Base-by-base conservation (phyloP, 441 rosid genomes). In the Euphorbia schlechtendalii region DNA sequence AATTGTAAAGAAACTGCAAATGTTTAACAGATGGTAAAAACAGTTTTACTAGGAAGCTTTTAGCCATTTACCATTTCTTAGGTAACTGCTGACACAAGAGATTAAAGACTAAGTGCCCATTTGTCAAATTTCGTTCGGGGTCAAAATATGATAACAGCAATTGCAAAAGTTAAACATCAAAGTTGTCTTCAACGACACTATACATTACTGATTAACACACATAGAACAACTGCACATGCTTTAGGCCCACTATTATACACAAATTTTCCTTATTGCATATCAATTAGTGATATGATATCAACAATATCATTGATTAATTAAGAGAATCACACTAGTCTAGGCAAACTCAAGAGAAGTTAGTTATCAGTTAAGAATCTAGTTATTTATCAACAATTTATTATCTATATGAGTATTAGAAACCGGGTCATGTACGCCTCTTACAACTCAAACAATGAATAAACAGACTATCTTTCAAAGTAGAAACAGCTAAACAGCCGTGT, bases 41-140 rank as follows among this genome's bases (percentile, higher is more conserved):
- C 54, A 59, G 61, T 3, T 36, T 28, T 8, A n/a, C 45, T 71
- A 71, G 77, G 76, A 20, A 74, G n/a, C n/a, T n/a, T n/a, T n/a
- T n/a, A n/a, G 34, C 3, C 4, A 6, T 70, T 66, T 30, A 53
- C 8, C 22, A 20, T 46, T 64, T 59, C 72, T 65, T 24, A 69
- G 68, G 73, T 40, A 73, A 61, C 74, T 13, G 65, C 81, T 78
- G 62, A 68, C 75, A 73, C 57, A 69, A 52, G 63, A 54, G 48
- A 18, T 69, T 32, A 52, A 58, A 54, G 48, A 22, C 71, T n/a
- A n/a, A n/a, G n/a, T n/a, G n/a, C n/a, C n/a, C n/a, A n/a, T n/a
- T n/a, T n/a, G n/a, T n/a, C n/a, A n/a, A n/a, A n/a, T n/a, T n/a
- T n/a, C n/a, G n/a, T n/a, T n/a, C n/a, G n/a, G n/a, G n/a, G n/a